A percentile compares a stretch with the other conserved stretches of the same genome.
Evolutionary conservation across 2,329 filamentous ascomycete species (phyloP).

Genomic region (Calonectria hongkongensis): DNA sequence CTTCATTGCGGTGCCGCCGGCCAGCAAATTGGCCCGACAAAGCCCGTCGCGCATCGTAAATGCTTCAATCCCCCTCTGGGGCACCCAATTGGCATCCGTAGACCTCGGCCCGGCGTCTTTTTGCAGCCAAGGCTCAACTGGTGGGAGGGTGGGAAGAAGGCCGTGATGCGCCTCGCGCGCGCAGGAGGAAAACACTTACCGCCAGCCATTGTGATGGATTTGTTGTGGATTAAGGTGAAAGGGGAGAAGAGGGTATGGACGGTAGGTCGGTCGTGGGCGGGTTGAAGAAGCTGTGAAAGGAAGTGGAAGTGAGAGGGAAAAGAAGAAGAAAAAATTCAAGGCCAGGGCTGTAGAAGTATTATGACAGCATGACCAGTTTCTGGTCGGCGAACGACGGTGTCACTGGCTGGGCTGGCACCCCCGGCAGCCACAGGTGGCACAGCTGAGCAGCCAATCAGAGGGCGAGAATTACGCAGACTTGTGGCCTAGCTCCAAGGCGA

Average conservation of each 20-base stretch:
- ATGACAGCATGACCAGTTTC: constrained; percentile 63
- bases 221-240: constrained; percentile 48
- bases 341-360: constrained; percentile 57
- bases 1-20: constrained; percentile 17
- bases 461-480: constrained; percentile 58
- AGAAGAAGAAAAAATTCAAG: constrained; percentile 53
- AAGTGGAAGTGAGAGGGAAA: constrained; percentile 48
- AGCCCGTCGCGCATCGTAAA: constrained; percentile 28
- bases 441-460: constrained; percentile 61
- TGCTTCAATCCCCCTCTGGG: constrained; percentile 32
- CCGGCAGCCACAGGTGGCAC: constrained; percentile 50
- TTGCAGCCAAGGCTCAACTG: constrained; percentile 28
- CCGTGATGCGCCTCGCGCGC: constrained; percentile 23
- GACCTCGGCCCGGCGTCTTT: constrained; percentile 21
- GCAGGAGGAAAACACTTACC: constrained; percentile 61
- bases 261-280: constrained; percentile 43
- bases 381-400: constrained; percentile 30
- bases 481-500: constrained; percentile 46
- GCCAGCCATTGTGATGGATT: constrained; percentile 65
- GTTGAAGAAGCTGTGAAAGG: constrained; percentile 40
- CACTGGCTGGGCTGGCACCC: constrained; percentile 25
- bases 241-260: constrained; percentile 40
- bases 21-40: constrained; percentile 31
- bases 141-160: background rate
- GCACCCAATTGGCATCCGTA: constrained; percentile 49